These are phyloP conservation scores for Metahyphopichia silvanorum DNA, from an alignment of 805 yeast genomes.

Conservation along the genomic window DNA sequence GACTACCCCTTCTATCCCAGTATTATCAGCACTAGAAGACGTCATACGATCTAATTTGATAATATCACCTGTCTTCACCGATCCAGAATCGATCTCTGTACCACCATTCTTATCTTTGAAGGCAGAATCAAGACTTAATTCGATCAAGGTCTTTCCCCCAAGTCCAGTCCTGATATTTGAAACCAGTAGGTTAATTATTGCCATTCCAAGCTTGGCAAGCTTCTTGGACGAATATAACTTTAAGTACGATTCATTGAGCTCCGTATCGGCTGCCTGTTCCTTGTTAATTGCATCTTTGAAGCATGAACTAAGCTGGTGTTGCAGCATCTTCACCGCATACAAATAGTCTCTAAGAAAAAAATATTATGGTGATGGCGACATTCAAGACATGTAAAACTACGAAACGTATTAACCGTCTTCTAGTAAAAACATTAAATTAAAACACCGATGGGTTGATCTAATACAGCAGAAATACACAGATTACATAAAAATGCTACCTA, in stretches of 20 bases:
- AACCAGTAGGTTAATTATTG: slow-evolving; percentile 61
- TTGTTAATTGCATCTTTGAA: slow-evolving; percentile 31
- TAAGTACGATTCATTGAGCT: slow-evolving; percentile 29
- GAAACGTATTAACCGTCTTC: no score
- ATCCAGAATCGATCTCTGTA: slow-evolving; percentile 43
- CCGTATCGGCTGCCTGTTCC: slow-evolving; percentile 36
- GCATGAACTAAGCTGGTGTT: neutral
- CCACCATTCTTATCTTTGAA: slow-evolving; percentile 24
- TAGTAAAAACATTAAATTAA: no score
- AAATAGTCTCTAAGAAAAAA: neutral
- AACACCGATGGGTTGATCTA: no score
- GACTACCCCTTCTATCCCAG: slow-evolving; percentile 53
- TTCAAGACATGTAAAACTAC: no score
- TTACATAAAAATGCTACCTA: no score
- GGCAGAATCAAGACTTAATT: slow-evolving; percentile 55
- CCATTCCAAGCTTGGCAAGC: slow-evolving; percentile 71
- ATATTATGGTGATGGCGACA: no score
- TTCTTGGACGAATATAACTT: slow-evolving; percentile 51
- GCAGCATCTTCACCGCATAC: neutral
- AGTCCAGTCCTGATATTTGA: slow-evolving; percentile 70
- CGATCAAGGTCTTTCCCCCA: slow-evolving; percentile 71
- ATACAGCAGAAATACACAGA: no score
- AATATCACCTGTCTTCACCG: slow-evolving; percentile 71
- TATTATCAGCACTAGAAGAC: slow-evolving; percentile 20
- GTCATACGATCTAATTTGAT: slow-evolving; percentile 54